A percentile compares a stretch with the other conserved stretches of the same genome.
These are phyloP conservation scores for Circinella minor DNA, from an alignment of 371 early-diverging fungal species.

Conservation along the genomic window DNA sequence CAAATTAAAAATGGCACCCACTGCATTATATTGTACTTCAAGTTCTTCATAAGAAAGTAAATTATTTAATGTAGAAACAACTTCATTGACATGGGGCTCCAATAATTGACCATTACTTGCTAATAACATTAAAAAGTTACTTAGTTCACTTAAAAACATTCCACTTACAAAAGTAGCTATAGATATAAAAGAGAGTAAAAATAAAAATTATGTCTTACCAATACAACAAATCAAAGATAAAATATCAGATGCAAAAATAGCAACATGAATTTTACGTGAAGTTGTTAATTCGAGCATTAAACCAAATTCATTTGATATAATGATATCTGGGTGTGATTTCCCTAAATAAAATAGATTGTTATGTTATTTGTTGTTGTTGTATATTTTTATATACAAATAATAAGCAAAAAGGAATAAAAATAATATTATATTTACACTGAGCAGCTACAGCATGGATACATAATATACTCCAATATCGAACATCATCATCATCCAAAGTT, in stretches of 20 bases:
- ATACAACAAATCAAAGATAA: constrained; percentile 51
- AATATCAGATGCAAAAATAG: constrained; percentile 47
- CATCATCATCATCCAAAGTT: constrained; percentile 75
- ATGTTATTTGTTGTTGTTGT: too few relatives aligned
- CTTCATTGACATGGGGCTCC: constrained; percentile 18
- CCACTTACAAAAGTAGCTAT: neutral
- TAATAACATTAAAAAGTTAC: neutral
- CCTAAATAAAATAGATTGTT: constrained; percentile 17
- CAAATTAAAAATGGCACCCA: constrained; percentile 50
- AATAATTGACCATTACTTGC: constrained; percentile 18
- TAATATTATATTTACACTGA: constrained; percentile 26
- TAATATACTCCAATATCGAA: constrained; percentile 75
- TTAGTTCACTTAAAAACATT: neutral
- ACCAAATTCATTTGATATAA: constrained; percentile 43
- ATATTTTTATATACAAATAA: too few relatives aligned
- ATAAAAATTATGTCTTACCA: constrained; percentile 25
- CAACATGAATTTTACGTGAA: constrained; percentile 43
- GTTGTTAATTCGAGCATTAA: constrained; percentile 38
- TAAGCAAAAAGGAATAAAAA: neutral
- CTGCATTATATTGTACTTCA: constrained; percentile 52
- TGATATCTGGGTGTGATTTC: constrained; percentile 47
- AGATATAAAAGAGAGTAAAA: too few relatives aligned
- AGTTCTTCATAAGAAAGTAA: constrained; percentile 39
- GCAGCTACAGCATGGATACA: constrained; percentile 58
- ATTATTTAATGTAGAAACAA: constrained; percentile 37